Evolutionary conservation across 2,329 filamentous ascomycete genomes (phyloP), one percentile per base, ranked within the genome.

Genomic region (Alternaria tenuissima): DNA sequence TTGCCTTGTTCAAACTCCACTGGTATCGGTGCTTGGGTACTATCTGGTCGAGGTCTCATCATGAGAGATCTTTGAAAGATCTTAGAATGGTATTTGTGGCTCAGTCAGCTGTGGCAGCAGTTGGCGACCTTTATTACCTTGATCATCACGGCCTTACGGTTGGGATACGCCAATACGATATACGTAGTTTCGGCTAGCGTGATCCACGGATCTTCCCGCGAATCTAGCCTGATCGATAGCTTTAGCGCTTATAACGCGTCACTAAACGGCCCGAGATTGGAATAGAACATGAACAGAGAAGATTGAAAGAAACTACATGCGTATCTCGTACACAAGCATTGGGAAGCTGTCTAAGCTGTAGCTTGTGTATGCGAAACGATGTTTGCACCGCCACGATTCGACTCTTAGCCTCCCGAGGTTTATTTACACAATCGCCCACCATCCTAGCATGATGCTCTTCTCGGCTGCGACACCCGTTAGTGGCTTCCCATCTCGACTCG

Each of bases 401-500:
- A n/a, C 16, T 26, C 26, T 18, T 48, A 47, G 41, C 48, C 48
- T 57, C 55, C 24, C 24, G 24, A 26, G 24, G 7, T 26, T 26
- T 12, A 20, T 20, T 22, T 53, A 24, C 48, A 41, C 55, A 46
- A 57, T 39, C 20, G 32, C 48, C 41, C 39, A 57, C 47, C 47
- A 52, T 6, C 55, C 48, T 36, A 47, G 48, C 26, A 57, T 41
- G 18, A 53, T 53, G 42, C 54, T 57, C 46, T 44, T 52, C 38
- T 57, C 54, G 14, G 54, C 54, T 12, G 28, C 36, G n/a, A 14
- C n/a, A 16, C 54, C 46, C 4, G 38, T 36, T 38, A 52, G 43
- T 34, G 54, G 44, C 54, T 39, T 53, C 47, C 48, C 48, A 47
- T 57, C 48, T 57, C 55, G 30, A 57, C 53, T 28, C 41, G 55